A percentile compares a stretch with the other conserved stretches of the same genome.
Conservation (phyloP, 2,329 filamentous ascomycete species). For the Calonectria henricotiae region DNA sequence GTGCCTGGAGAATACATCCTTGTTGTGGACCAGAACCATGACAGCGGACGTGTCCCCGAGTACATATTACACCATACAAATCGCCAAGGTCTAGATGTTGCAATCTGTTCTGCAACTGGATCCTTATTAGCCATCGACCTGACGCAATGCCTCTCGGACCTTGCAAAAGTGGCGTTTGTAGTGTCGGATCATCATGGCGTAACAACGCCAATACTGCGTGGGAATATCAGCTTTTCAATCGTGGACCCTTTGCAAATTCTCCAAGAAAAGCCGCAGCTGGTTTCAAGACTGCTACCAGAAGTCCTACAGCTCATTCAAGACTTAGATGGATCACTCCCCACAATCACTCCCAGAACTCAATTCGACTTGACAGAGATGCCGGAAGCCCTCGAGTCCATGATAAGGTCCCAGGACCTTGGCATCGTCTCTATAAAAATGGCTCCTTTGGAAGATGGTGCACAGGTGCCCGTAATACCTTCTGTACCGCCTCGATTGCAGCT, state of each 20-base stretch:
- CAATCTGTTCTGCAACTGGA: neutral
- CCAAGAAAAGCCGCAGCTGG: neutral
- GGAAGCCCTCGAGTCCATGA: neutral
- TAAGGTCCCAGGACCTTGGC: neutral
- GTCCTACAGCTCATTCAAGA: neutral
- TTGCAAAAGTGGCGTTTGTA: neutral
- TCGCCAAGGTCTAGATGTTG: neutral
- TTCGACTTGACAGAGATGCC: neutral
- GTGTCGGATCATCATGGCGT: neutral
- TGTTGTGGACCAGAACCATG: neutral
- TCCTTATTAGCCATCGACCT: neutral
- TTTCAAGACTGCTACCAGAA: neutral
- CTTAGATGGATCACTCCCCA: neutral
- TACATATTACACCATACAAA: neutral
- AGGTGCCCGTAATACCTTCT: neutral
- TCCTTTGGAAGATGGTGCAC: neutral
- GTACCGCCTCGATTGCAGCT: neutral
- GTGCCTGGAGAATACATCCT: neutral
- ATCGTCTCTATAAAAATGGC: neutral
- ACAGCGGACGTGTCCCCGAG: neutral
- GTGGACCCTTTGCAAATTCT: neutral
- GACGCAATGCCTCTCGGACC: neutral
- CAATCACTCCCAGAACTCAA: neutral
- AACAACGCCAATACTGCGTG: neutral
- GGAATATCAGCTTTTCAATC: neutral